Percentiles rank a stretch among this genome's conserved stretches.
Conservation (phyloP, 129 eudicot species). For the Escallonia rubra region DNA sequence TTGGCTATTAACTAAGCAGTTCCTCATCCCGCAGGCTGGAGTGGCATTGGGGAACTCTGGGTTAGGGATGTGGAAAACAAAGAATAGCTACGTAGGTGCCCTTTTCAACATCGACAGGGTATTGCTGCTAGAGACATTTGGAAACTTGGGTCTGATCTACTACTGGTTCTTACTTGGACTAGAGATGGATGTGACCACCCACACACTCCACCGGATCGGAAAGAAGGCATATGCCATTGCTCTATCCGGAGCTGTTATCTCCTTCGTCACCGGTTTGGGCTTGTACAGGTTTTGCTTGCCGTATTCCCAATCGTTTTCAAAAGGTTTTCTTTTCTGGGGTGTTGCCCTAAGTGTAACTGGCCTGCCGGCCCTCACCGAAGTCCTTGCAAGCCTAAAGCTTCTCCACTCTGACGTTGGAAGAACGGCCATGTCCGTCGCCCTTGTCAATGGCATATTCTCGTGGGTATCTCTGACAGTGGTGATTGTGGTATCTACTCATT, state of each 20-base stretch:
- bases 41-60: constrained; percentile 9
- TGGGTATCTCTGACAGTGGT: background rate
- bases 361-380: constrained; percentile 7
- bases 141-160: constrained; percentile 24
- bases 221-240: constrained; percentile 11
- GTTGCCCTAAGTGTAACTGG: constrained; percentile 9
- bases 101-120: background rate
- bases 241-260: constrained; percentile 8
- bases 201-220: background rate
- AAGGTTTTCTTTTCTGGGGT: constrained; percentile 20
- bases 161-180: constrained; percentile 19
- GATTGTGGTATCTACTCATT: background rate
- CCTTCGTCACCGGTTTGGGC: background rate
- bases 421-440: constrained; percentile 10
- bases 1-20: too few species aligned
- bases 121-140: constrained; percentile 17
- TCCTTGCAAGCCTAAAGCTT: constrained; percentile 15
- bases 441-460: constrained; percentile 4
- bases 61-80: background rate
- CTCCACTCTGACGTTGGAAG: constrained; percentile 18
- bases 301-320: background rate
- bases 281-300: background rate
- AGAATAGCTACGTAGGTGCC: background rate
- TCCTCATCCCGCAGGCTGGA: constrained; percentile 12
- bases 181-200: constrained; percentile 12